These are phyloP conservation scores for Microdochium paspali DNA, from an alignment of 2,329 filamentous ascomycete genomes.

Conservation along the genomic window DNA sequence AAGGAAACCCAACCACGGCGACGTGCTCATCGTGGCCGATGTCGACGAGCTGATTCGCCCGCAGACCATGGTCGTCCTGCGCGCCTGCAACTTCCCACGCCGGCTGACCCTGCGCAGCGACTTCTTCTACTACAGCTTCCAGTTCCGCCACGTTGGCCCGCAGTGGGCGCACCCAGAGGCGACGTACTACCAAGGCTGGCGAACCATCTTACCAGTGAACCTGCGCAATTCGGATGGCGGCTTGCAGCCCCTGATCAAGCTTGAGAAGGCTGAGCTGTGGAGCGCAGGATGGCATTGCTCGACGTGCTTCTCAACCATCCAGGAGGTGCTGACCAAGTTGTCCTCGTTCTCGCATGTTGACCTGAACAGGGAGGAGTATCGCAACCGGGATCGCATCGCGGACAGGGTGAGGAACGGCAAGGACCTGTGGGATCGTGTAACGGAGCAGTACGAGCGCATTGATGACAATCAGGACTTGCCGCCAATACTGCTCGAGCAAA, in stretches of 20 bases:
- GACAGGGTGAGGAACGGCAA: constrained; percentile 38
- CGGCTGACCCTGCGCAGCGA: constrained; percentile 39
- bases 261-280: constrained; percentile 32
- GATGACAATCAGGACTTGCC: constrained; percentile 44
- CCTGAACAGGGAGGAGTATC: constrained; percentile 39
- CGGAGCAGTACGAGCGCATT: constrained; percentile 36
- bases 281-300: constrained; percentile 55
- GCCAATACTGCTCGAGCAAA: constrained; percentile 28
- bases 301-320: constrained; percentile 47
- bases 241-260: constrained; percentile 23
- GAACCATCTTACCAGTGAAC: constrained; percentile 43
- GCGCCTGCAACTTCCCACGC: constrained; percentile 40
- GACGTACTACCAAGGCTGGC: constrained; percentile 38
- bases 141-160: constrained; percentile 33
- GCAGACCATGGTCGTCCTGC: constrained; percentile 34
- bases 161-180: constrained; percentile 53
- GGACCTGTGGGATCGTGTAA: constrained; percentile 44
- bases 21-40: constrained; percentile 50
- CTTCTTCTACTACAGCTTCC: constrained; percentile 51
- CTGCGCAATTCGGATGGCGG: constrained; percentile 39
- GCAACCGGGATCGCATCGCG: constrained; percentile 37
- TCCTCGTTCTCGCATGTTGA: constrained; percentile 43
- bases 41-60: constrained; percentile 52
- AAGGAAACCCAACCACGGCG: constrained; percentile 32
- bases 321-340: constrained; percentile 46